A percentile compares a stretch with the other conserved stretches of the same genome.
These are phyloP conservation scores for Corylus heterophylla DNA, from an alignment of 306 rosid genomes.

Conservation along the genomic window DNA sequence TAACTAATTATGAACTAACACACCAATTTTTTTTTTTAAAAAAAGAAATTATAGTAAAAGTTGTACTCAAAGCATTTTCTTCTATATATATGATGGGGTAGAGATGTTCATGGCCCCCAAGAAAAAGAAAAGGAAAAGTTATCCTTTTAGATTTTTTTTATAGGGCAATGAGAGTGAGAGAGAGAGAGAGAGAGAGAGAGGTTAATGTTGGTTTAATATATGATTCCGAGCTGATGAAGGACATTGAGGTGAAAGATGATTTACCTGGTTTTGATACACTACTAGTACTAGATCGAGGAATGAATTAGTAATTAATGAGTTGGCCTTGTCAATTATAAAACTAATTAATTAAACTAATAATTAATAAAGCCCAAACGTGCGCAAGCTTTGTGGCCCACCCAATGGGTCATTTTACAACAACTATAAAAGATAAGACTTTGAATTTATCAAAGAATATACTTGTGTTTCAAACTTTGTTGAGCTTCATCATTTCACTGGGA, in stretches of 20 bases:
- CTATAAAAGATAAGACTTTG: background rate
- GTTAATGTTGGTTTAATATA: background rate
- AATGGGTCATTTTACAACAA: background rate
- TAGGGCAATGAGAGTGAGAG: background rate
- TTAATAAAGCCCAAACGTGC: background rate
- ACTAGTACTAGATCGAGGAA: background rate
- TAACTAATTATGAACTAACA: no score
- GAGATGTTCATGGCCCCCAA: background rate
- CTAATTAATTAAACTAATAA: background rate
- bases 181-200: background rate
- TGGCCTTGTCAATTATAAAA: background rate
- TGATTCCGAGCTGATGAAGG: slow-evolving; percentile 1
- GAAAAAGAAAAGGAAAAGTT: background rate
- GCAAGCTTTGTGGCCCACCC: background rate
- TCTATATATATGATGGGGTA: no score
- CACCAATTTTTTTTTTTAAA: no score
- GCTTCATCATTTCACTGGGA: background rate
- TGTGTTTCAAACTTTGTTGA: background rate
- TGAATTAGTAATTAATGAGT: background rate
- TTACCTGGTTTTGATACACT: background rate
- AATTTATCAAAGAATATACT: background rate
- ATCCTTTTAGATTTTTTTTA: background rate
- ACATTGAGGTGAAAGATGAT: slow-evolving; percentile 7
- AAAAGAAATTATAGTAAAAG: no score
- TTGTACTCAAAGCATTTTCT: no score